Evolutionary conservation across 345 rosid genomes (phyloP).

Genomic region (Noccaea caerulescens): DNA sequence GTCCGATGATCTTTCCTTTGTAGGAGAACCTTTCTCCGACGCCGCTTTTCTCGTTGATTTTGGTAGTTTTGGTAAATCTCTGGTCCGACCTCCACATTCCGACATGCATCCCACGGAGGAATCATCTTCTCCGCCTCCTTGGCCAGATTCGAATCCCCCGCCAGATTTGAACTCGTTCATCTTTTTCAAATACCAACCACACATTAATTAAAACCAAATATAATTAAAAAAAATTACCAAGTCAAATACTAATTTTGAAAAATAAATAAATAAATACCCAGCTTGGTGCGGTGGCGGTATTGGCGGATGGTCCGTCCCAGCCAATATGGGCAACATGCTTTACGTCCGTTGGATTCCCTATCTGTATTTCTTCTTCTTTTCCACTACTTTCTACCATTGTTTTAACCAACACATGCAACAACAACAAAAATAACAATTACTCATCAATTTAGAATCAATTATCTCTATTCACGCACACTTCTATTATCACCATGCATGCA

Average conservation of each 20-base stretch:
- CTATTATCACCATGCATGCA: conserved; percentile 25
- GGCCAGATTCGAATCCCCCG: conserved; percentile 41
- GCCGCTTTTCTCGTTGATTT: conserved; percentile 39
- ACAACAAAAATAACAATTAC: too few species aligned
- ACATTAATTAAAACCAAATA: too few species aligned
- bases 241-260: too few species aligned
- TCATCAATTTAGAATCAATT: too few species aligned
- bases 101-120: conserved; percentile 47
- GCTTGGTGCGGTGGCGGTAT: conserved; percentile 51
- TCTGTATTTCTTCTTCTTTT: conserved; percentile 78
- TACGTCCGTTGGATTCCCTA: conserved; percentile 89
- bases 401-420: conserved; percentile 3
- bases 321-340: conserved; percentile 97
- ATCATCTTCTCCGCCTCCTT: conserved; percentile 48
- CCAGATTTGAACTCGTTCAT: conserved; percentile 65
- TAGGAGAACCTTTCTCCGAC: conserved; percentile 47
- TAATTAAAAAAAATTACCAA: too few species aligned
- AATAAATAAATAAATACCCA: conserved; percentile 45
- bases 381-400: conserved; percentile 59
- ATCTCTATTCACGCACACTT: too few species aligned
- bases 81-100: conserved; percentile 58
- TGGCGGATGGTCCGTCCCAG: conserved; percentile 69
- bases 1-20: conserved; percentile 51
- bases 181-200: conserved; percentile 47
- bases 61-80: conserved; percentile 41